Evolutionary conservation across 164 flowering plant genomes (phyloP).

Genomic region (Santalum album): DNA sequence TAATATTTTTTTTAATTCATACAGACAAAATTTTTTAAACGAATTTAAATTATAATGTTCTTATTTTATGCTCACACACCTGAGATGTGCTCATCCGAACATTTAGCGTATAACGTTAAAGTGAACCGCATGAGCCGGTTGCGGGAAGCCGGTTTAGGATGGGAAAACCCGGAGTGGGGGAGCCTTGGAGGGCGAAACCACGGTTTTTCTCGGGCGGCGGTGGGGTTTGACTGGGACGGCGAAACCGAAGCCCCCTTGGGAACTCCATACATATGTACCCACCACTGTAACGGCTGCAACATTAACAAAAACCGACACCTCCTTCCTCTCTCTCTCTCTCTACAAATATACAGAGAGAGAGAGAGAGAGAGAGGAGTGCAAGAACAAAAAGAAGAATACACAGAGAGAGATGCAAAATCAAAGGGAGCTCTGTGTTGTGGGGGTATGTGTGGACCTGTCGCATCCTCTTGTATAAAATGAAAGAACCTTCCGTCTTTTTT

Average conservation of each 20-base stretch:
- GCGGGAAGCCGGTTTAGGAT: too few species aligned
- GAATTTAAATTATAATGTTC: too few species aligned
- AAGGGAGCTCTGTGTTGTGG: neutral
- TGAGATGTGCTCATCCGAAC: too few species aligned
- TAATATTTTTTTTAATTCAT: too few species aligned
- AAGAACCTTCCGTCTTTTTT: slow-evolving; percentile 26
- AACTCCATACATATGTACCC: neutral
- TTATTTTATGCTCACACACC: too few species aligned
- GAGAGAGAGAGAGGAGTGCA: neutral
- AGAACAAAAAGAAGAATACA: neutral
- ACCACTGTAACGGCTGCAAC: slow-evolving; percentile 14
- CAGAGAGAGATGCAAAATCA: neutral
- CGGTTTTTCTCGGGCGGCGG: slow-evolving; percentile 45
- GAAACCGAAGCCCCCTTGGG: slow-evolving; percentile 28
- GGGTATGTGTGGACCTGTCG: neutral
- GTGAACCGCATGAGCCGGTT: too few species aligned
- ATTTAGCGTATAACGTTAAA: too few species aligned
- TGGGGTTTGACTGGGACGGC: slow-evolving; percentile 39
- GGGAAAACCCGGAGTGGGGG: neutral
- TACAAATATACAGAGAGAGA: neutral
- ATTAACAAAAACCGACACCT: slow-evolving; percentile 1
- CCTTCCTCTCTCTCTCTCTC: too few species aligned
- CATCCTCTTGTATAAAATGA: neutral
- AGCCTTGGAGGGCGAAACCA: slow-evolving; percentile 27
- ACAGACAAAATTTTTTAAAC: too few species aligned